Evolutionary conservation across 2,329 filamentous ascomycete species (phyloP).

Genomic region (Magnaporthiopsis incrustans): DNA sequence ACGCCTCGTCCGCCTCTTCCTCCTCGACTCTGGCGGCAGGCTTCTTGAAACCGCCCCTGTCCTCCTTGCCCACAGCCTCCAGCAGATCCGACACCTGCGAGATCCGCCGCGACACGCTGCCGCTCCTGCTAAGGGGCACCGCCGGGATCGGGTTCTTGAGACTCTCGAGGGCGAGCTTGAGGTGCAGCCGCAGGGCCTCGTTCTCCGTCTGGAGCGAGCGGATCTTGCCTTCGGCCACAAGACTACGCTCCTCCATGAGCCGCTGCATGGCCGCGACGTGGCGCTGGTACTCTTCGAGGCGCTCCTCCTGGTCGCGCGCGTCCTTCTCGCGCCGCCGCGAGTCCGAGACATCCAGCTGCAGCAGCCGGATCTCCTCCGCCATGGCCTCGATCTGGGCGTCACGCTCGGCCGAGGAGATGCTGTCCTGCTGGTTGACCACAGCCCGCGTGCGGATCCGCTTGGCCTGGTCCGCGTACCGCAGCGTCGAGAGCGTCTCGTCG

Average conservation of each 20-base stretch:
- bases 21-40: constrained; percentile 23
- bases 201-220: constrained; percentile 83
- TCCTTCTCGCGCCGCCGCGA: constrained; percentile 64
- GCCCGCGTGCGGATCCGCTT: constrained; percentile 99
- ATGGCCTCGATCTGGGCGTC: constrained; percentile 92
- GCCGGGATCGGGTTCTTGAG: constrained; percentile 84
- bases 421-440: constrained; percentile 86
- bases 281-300: constrained; percentile 88
- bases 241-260: constrained; percentile 88
- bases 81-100: constrained; percentile 9
- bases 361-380: constrained; percentile 82
- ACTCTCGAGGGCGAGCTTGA: constrained; percentile 78
- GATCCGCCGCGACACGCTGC: background rate
- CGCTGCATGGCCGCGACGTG: constrained; percentile 86
- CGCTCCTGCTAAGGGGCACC: constrained; percentile 22
- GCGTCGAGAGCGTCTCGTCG: constrained; percentile 90
- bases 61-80: constrained; percentile 7
- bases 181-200: constrained; percentile 77
- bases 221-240: constrained; percentile 91
- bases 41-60: constrained; percentile 11
- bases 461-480: constrained; percentile 93
- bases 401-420: constrained; percentile 82
- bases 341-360: constrained; percentile 70
- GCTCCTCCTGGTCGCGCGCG: constrained; percentile 69
- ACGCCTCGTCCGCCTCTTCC: constrained; percentile 5